phyloP scores from a whole-genome alignment of 257 asterid species.

The Gentiana dahurica region DNA sequence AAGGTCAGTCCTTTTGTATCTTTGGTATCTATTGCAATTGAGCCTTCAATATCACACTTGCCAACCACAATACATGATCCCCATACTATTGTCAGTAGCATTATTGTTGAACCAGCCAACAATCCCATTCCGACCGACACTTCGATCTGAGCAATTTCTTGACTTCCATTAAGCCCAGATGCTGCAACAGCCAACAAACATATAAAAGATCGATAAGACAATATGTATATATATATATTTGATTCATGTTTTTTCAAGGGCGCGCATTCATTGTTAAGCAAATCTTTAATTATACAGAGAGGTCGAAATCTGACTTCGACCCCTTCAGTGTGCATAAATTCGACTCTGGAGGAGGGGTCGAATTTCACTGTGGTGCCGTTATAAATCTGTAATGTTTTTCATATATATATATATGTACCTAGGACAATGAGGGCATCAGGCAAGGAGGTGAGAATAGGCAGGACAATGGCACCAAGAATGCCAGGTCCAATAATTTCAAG shows the following conservation, averaged over 20 bases:
- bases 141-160: constrained; percentile 45
- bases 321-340: too few relatives aligned
- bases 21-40: constrained; percentile 4
- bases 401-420: constrained; percentile 14
- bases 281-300: too few relatives aligned
- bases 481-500: constrained; percentile 47
- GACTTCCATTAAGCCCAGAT: constrained; percentile 32
- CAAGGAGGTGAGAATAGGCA: constrained; percentile 46
- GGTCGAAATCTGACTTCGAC: too few relatives aligned
- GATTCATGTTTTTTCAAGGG: too few relatives aligned
- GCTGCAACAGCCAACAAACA: constrained; percentile 13
- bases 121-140: constrained; percentile 53
- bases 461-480: constrained; percentile 49
- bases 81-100: constrained; percentile 56
- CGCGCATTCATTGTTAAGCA: too few relatives aligned
- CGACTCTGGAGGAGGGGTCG: too few relatives aligned
- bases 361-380: too few relatives aligned
- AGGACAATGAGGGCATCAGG: constrained; percentile 51
- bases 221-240: too few relatives aligned
- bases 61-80: constrained; percentile 41
- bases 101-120: constrained; percentile 52
- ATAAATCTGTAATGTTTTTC: too few relatives aligned
- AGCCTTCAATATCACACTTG: constrained; percentile 32
- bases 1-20: constrained; percentile 13
- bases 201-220: too few relatives aligned